Conservation (phyloP, 176 grass and related monocot species). For the Raddia guianensis region DNA sequence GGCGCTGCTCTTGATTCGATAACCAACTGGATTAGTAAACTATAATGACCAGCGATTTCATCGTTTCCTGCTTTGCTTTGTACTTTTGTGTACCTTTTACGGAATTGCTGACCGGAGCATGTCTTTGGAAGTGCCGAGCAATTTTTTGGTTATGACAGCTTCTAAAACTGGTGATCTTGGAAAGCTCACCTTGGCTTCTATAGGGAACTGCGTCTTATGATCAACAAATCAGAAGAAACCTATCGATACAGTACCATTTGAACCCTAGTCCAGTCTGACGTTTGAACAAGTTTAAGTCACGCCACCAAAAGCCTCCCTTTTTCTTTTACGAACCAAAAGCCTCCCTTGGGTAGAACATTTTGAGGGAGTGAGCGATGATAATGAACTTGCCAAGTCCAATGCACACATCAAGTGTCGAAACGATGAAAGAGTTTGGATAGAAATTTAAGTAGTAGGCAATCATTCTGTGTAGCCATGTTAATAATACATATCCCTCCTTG, state of each 20-base stretch:
- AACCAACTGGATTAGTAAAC: neutral
- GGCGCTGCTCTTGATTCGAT: neutral
- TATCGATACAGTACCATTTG: neutral
- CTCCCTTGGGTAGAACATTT: too few relatives aligned
- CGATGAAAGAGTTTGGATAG: too few relatives aligned
- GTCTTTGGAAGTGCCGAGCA: conserved; percentile 21
- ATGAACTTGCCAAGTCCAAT: too few relatives aligned
- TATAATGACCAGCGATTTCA: conserved; percentile 4
- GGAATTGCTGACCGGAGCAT: conserved; percentile 28
- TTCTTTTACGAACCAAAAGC: too few relatives aligned
- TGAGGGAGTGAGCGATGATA: too few relatives aligned
- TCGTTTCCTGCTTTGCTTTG: neutral
- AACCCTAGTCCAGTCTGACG: too few relatives aligned
- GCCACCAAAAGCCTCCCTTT: too few relatives aligned
- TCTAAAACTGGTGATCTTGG: conserved; percentile 15
- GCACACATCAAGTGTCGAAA: too few relatives aligned
- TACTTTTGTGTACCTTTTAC: conserved; percentile 1
- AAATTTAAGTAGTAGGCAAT: too few relatives aligned
- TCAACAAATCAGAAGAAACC: neutral
- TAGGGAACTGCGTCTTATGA: neutral
- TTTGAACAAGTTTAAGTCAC: too few relatives aligned
- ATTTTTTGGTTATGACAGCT: neutral
- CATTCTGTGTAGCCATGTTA: too few relatives aligned
- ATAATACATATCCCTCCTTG: too few relatives aligned
- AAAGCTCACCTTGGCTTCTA: neutral